Evolutionary conservation across 2,329 filamentous ascomycete species (phyloP).

Genomic region (Penicillium sp.): DNA sequence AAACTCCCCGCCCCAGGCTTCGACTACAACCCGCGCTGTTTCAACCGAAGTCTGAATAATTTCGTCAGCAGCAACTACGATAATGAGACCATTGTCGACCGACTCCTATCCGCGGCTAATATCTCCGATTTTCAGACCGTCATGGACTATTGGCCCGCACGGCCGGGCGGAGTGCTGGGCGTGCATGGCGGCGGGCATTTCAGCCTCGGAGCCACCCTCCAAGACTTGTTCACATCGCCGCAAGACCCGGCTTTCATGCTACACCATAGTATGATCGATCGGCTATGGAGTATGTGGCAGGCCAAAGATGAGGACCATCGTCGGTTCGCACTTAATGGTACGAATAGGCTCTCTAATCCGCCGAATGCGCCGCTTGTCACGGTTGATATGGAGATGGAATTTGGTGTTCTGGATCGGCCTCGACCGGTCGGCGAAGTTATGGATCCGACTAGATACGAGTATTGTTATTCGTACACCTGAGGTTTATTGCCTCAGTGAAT

Average conservation of each 20-base stretch:
- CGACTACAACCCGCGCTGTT: constrained; percentile 32
- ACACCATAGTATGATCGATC: constrained; percentile 50
- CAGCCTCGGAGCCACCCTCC: constrained; percentile 44
- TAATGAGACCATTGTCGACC: constrained; percentile 19
- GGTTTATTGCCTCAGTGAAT: no score
- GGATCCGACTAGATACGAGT: constrained; percentile 13
- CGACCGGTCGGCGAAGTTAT: constrained; percentile 21
- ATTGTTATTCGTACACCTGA: constrained; percentile 19
- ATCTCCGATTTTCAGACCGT: constrained; percentile 37
- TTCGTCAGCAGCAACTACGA: constrained; percentile 29
- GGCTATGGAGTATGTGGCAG: constrained; percentile 51
- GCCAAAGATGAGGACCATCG: constrained; percentile 10
- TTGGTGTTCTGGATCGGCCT: constrained; percentile 17
- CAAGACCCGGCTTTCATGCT: constrained; percentile 50
- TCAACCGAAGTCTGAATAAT: constrained; percentile 28
- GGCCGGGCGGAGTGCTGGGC: constrained; percentile 31
- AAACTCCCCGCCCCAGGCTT: constrained; percentile 21
- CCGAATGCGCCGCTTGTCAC: constrained; percentile 14
- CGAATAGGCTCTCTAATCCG: constrained; percentile 19
- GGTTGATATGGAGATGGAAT: constrained; percentile 21
- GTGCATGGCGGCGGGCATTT: constrained; percentile 50
- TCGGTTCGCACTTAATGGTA: constrained; percentile 22
- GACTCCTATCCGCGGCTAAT: constrained; percentile 18
- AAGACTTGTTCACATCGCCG: constrained; percentile 48
- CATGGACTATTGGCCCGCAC: constrained; percentile 38